Base-by-base conservation (phyloP, 352 stramenopile species). In the Phytophthora tentaculata region DNA sequence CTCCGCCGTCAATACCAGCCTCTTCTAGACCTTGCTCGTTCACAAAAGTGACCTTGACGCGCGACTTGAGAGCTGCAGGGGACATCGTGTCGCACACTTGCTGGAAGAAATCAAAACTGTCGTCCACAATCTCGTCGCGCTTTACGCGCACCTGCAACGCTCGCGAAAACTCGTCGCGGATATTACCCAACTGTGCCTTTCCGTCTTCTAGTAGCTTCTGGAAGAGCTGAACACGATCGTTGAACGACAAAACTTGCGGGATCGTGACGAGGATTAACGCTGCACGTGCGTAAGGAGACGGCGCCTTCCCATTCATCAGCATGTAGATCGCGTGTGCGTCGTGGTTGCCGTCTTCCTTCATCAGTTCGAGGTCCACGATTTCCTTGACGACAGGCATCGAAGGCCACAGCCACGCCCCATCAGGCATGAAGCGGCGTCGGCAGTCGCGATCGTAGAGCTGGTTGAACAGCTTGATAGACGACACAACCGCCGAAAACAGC, bases 1-100 rank as follows among this genome's bases (percentile, higher is more conserved):
- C 97, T 12, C 97, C 97, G 29, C 96, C 92, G 74, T 99, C 97
- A 56, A 99, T 98, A 17, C 97, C 97, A 35, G 81, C 94, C 74
- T 99, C 98, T 71, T 98, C 82, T 12, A 95, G 69, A 0, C 95
- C 97, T 73, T 97, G 89, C 12, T 97, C 84, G 70, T 98, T 99
- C n/a, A 96, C 69, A 48, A 97, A 97, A 8, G 84, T 91, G 6
- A 99, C 89, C 64, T 99, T 95, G 17, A 99, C 79, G 8, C 91
- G 66, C 26, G 76, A 87, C 52, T 98, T 98, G 16, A 98, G 81
- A 0, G 92, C 68, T 13, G 69, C 70, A 7, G 80, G 74, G 5
- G 97, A 84, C 54, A 79, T 70, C 26, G 83, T 83, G 19, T 78
- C 61, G 20, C 76, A 87, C 3, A 86, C 48, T 48, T 84, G 54